Conservation (phyloP, 345 rosid genomes). For the Eucalyptus tenuipes region DNA sequence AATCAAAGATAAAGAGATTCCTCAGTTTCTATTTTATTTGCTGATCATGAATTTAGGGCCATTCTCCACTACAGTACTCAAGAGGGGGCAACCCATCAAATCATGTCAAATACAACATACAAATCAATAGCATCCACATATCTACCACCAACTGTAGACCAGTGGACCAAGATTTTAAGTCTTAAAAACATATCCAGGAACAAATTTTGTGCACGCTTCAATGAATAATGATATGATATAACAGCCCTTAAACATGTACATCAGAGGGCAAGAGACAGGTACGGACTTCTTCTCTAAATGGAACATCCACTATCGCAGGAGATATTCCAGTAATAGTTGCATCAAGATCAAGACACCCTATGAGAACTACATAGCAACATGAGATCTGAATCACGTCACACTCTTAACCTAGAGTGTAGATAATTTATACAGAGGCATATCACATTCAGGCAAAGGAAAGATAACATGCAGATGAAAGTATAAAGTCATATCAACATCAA, state of each 20-base stretch:
- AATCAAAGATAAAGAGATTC: neutral
- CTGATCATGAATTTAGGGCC: neutral
- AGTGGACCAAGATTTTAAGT: neutral
- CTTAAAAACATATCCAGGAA: neutral
- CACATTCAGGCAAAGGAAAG: neutral
- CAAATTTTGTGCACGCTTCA: neutral
- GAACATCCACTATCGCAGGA: neutral
- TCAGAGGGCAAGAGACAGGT: neutral
- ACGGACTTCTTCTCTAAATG: neutral
- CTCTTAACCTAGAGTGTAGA: neutral
- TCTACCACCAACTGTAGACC: neutral
- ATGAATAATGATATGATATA: neutral
- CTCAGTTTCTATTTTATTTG: neutral
- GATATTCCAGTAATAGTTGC: neutral
- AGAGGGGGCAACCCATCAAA: neutral
- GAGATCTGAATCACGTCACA: neutral
- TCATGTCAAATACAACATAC: neutral
- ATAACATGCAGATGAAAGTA: neutral
- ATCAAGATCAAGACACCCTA: neutral
- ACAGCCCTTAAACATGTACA: neutral
- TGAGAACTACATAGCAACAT: neutral
- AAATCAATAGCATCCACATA: neutral
- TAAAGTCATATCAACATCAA: neutral
- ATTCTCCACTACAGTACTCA: neutral
- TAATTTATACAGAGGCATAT: neutral